A percentile compares a stretch with the other conserved stretches of the same genome.
Evolutionary conservation across 2,329 filamentous ascomycete species (phyloP).

Genomic region (Paradendryphiella salina): DNA sequence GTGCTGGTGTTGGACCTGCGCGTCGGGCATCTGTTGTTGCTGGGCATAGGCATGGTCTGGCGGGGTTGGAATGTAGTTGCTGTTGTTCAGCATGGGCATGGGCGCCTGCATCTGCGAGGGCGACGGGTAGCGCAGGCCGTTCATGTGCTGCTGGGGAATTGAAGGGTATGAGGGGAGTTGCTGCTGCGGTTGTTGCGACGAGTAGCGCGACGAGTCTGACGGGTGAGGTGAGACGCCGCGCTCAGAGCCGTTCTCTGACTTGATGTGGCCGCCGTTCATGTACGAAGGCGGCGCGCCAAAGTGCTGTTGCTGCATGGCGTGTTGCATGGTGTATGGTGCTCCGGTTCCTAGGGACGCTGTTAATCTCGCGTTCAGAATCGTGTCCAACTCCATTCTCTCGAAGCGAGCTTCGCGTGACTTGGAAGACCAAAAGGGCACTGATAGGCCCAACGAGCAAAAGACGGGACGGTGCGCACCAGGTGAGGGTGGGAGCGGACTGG

Average conservation of each 20-base stretch:
- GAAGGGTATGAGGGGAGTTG: constrained; percentile 53
- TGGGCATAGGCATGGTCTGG: constrained; percentile 54
- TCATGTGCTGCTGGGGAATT: constrained; percentile 55
- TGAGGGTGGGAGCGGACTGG: constrained; percentile 29
- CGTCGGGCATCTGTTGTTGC: constrained; percentile 44
- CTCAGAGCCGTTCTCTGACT: constrained; percentile 63
- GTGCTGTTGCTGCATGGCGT: constrained; percentile 50
- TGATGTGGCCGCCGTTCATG: constrained; percentile 55
- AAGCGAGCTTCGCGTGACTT: constrained; percentile 26
- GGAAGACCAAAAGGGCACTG: constrained; percentile 21
- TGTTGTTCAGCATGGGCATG: constrained; percentile 60
- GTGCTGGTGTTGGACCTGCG: constrained; percentile 48
- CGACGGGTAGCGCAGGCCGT: constrained; percentile 59
- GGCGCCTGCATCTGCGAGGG: constrained; percentile 56
- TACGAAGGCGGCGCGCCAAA: constrained; percentile 54
- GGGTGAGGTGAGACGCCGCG: constrained; percentile 60
- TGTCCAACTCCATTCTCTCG: constrained; percentile 47
- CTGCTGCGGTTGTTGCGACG: constrained; percentile 60
- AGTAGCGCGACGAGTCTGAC: constrained; percentile 61
- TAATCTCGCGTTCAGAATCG: constrained; percentile 50
- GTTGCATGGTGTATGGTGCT: constrained; percentile 47
- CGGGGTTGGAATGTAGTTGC: constrained; percentile 58
- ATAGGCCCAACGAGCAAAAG: constrained; percentile 22
- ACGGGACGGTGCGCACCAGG: constrained; percentile 43
- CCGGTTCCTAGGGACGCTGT: constrained; percentile 45